phyloP scores from a whole-genome alignment of 331 rosid genomes.

The Phaseolus coccineus region DNA sequence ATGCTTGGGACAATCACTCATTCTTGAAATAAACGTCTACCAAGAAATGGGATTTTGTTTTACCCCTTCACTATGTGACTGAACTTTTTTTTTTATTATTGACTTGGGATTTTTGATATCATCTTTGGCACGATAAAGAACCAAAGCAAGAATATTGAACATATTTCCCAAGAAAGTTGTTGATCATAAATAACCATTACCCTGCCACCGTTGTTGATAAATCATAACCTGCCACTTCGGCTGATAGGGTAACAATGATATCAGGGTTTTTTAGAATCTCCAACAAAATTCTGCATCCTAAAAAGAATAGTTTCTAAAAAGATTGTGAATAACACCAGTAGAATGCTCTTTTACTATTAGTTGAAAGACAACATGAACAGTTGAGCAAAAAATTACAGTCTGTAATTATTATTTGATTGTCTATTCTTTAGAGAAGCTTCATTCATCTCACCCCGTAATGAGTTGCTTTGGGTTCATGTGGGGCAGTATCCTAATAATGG shows the following conservation, averaged over 20 bases:
- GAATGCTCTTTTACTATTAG: background rate
- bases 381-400: background rate
- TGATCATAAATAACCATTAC: background rate
- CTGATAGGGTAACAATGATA: background rate
- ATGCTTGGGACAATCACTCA: constrained; percentile 17
- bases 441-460: background rate
- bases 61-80: background rate
- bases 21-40: background rate
- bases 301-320: background rate
- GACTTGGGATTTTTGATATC: background rate
- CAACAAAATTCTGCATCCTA: background rate
- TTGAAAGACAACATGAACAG: background rate
- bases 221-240: background rate
- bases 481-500: constrained; percentile 35
- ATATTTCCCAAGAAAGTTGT: background rate
- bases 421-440: background rate
- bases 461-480: constrained; percentile 38
- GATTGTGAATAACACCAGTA: background rate
- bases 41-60: background rate
- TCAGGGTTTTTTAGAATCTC: background rate
- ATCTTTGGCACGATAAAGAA: background rate
- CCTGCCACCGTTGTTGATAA: background rate
- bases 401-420: background rate
- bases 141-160: background rate
- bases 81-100: background rate